A percentile compares a stretch with the other conserved stretches of the same genome.
Evolutionary conservation across 176 grass and related monocot genomes (phyloP).

Genomic region (Pontederia crassipes): DNA sequence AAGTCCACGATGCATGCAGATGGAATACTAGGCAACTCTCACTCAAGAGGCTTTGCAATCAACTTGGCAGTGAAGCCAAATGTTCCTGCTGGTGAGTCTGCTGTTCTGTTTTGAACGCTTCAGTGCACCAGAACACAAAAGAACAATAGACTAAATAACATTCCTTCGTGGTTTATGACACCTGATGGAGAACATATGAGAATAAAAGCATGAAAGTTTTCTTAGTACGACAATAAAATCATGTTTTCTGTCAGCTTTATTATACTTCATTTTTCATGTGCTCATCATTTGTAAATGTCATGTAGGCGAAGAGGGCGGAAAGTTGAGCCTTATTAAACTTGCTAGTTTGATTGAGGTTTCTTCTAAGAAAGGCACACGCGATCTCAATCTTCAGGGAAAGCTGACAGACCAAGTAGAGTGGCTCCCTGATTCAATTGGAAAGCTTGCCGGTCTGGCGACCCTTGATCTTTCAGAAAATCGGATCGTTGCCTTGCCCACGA

Average conservation of each 20-base stretch:
- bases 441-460: conserved; percentile 62
- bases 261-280: neutral
- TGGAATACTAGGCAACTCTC: conserved; percentile 29
- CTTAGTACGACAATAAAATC: no score
- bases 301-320: conserved; percentile 36
- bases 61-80: conserved; percentile 8
- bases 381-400: conserved; percentile 73
- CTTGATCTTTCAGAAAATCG: conserved; percentile 80
- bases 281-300: neutral
- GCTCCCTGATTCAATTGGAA: conserved; percentile 90
- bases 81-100: conserved; percentile 22
- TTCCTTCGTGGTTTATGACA: no score
- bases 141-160: neutral
- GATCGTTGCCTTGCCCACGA: conserved; percentile 68
- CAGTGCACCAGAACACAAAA: no score
- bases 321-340: conserved; percentile 91
- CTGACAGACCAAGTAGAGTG: conserved; percentile 90
- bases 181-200: no score
- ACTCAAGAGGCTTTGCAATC: conserved; percentile 14
- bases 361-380: conserved; percentile 57
- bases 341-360: conserved; percentile 83
- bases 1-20: conserved; percentile 52
- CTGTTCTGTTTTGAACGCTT: neutral
- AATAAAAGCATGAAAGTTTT: no score
- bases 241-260: neutral